Base-by-base conservation (phyloP, 2,329 filamentous ascomycete species). In the Scytalidium sp. region DNA sequence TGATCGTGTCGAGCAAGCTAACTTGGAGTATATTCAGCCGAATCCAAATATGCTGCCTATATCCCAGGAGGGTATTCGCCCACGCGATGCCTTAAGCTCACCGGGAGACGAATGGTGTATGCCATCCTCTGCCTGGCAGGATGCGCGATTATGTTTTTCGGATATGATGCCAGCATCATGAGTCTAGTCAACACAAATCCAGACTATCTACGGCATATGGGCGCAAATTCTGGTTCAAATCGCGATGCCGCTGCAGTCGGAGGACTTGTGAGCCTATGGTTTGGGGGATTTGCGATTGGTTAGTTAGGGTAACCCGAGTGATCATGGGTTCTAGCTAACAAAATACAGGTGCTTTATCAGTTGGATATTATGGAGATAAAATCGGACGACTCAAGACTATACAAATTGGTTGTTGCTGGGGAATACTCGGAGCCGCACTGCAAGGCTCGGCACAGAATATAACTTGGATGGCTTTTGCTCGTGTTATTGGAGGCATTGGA, bases 401-500 rank as follows among this genome's bases (percentile, higher is more conserved):
- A 23, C 72, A 77, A 52, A 58, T 76, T 32, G 75, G 73, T 3
- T 68, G 69, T 6, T 66, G 68, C 19, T 63, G 74, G 17, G 68
- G 69, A 1, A 54, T 78, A 0, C 62, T 78, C 11, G 75, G 75
- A 15, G 75, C 75, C 45, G 70, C 69, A 2, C 62, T 78, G 2
- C 75, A 77, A 55, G 67, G 68, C 17, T 73, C 72, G 25, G 69
- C 75, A 3, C 69, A 68, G 19, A 73, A 69, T 36, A 57, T 77
- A 7, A 64, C 61, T 69, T 74, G 83, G 84, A 87, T 88, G 84
- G 82, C 85, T 52, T 54, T 53, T 74, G 78, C 80, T 15, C 78
- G 81, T 22, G 70, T 78, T 11, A 70, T 85, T 36, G 85, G 84
- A 47, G 83, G 83, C 4, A 79, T 85, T 43, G 85, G 85, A 3